These are phyloP conservation scores for Solanum corneliomulleri DNA, from an alignment of 257 asterid species.

Conservation along the genomic window DNA sequence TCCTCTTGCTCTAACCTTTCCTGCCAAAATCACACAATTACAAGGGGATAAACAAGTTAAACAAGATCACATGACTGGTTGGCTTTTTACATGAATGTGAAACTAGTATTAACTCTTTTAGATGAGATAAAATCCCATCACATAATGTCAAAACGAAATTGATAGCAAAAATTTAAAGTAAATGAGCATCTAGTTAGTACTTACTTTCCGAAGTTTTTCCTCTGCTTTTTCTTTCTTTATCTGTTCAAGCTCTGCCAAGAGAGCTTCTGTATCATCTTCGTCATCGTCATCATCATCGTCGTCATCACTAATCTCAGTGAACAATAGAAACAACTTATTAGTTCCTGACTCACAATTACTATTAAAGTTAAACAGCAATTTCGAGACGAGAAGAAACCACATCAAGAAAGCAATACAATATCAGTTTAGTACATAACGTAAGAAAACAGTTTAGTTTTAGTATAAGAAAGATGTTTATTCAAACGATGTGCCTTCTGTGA, in stretches of 20 bases:
- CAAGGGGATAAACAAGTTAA: not conserved
- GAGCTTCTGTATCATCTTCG: slow-evolving; percentile 89
- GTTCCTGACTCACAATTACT: not conserved
- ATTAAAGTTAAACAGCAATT: not conserved
- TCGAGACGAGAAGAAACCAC: not conserved
- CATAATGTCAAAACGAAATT: not conserved
- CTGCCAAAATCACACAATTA: slow-evolving; percentile 25
- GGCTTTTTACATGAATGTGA: not conserved
- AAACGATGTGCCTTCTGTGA: not conserved
- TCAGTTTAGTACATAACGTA: not conserved
- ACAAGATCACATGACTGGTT: not conserved
- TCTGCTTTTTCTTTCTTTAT: slow-evolving; percentile 88
- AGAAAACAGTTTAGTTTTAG: not conserved
- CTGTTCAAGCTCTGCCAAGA: slow-evolving; percentile 85
- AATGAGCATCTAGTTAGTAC: not conserved
- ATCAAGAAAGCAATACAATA: not conserved
- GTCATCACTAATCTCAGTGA: slow-evolving; percentile 18
- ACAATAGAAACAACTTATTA: not conserved
- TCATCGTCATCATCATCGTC: slow-evolving; percentile 54
- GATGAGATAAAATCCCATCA: not conserved
- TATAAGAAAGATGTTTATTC: not conserved
- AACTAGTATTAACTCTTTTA: not conserved
- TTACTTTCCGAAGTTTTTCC: slow-evolving; percentile 73
- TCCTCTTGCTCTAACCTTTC: slow-evolving; percentile 64
- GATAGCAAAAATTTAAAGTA: not conserved